Percentiles rank a stretch among this genome's conserved stretches.
phyloP scores from a whole-genome alignment of 192 early-diverging fungal genomes.

The Coemansia sp. region DNA sequence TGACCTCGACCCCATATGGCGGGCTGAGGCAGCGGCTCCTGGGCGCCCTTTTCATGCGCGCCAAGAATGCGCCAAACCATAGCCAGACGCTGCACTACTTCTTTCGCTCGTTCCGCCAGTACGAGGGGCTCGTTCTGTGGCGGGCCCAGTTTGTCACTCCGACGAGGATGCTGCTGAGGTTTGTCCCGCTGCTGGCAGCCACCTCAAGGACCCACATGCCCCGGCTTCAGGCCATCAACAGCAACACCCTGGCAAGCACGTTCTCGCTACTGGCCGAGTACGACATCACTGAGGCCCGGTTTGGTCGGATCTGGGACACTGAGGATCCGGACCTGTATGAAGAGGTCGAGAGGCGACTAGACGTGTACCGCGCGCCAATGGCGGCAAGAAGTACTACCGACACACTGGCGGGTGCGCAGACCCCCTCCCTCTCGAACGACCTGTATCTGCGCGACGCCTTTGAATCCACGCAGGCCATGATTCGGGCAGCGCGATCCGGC shows the following conservation, averaged over 20 bases:
- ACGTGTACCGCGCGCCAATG: conserved; percentile 39
- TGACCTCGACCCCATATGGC: conserved; percentile 30
- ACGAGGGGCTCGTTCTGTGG: conserved; percentile 45
- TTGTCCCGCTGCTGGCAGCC: conserved; percentile 44
- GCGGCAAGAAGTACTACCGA: background rate
- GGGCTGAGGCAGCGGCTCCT: conserved; percentile 43
- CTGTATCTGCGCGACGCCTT: conserved; percentile 39
- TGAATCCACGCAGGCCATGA: conserved; percentile 22
- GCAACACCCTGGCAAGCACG: conserved; percentile 23
- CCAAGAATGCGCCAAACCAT: conserved; percentile 3
- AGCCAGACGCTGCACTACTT: conserved; percentile 27
- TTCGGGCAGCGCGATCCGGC: conserved; percentile 31
- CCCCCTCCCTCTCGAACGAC: conserved; percentile 40
- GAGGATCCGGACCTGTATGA: conserved; percentile 1
- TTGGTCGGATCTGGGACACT: conserved; percentile 38
- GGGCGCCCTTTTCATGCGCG: conserved; percentile 32
- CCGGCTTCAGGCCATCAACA: conserved; percentile 13
- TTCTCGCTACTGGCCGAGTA: conserved; percentile 42
- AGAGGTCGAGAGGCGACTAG: conserved; percentile 19
- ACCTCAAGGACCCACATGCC: conserved; percentile 26
- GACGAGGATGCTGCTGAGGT: conserved; percentile 28
- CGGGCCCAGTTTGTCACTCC: conserved; percentile 35
- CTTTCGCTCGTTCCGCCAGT: conserved; percentile 40
- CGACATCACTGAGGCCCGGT: conserved; percentile 17
- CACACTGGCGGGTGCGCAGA: background rate